Conservation (phyloP, 1,284 basidiomycete species). For the Ustilago cynodontis region DNA sequence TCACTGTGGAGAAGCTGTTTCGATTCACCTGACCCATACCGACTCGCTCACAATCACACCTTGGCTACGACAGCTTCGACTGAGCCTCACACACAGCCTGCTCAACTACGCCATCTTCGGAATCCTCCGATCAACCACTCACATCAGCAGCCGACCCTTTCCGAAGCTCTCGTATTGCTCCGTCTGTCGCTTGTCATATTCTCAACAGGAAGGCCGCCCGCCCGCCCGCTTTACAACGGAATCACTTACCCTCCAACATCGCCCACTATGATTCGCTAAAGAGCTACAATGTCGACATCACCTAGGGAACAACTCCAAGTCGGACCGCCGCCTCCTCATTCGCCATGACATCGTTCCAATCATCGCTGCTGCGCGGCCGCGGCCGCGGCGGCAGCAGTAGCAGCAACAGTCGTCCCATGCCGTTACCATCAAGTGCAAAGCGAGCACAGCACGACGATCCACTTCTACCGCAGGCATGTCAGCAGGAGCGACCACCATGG, state of each 20-base stretch:
- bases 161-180: neutral
- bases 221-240: neutral
- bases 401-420: neutral
- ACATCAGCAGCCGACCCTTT: neutral
- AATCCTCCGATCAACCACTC: neutral
- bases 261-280: slow-evolving; percentile 14
- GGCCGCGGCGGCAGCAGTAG: too few species aligned
- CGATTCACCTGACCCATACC: too few species aligned
- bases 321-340: too few species aligned
- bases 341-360: slow-evolving; percentile 20
- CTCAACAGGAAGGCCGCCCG: too few species aligned
- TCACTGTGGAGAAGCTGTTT: too few species aligned
- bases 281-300: neutral
- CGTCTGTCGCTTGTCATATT: too few species aligned
- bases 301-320: too few species aligned
- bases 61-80: neutral
- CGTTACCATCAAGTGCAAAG: slow-evolving; percentile 9
- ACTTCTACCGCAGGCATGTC: slow-evolving; percentile 41
- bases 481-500: slow-evolving; percentile 57
- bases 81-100: neutral
- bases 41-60: neutral
- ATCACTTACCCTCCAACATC: neutral
- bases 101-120: neutral
- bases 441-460: slow-evolving; percentile 25
- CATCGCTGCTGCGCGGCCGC: slow-evolving; percentile 24